Evolutionary conservation across 257 asterid species (phyloP), one percentile per base, ranked within the genome.

Genomic region (Scutellaria minor): DNA sequence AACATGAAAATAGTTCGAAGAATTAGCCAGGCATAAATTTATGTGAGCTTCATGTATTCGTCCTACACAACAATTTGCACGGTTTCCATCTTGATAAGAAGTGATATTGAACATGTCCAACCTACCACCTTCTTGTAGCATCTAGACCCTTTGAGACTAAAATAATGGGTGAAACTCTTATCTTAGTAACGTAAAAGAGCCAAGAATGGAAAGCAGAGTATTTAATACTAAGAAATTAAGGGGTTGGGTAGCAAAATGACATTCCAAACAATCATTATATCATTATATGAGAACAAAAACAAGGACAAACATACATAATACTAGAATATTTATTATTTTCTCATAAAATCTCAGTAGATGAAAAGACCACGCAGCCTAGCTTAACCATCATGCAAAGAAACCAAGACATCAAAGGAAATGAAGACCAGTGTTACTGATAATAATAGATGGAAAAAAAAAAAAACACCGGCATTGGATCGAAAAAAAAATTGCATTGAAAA

Each of bases 111-210:
- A 51, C 5, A 12, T 11, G 22, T 35, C 18, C 7, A 12, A 59
- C 64, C 57, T 47, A 46, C 39, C 20, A 35, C 9, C 11, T 59
- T 48, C 68, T 14, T 58, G 48, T 35, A 59, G 69, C 48, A 68
- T 1, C 37, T 31, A 31, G 37, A 31, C 37, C 37, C 37, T 61
- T 41, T 41, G 24, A 53, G 37, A 22, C 40, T 4, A 42, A 41
- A 52, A 11, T 20, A 57, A 52, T 61, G 60, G 69, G 15, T 59
- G 60, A 55, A 35, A 4, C 10, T 41, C 4, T 31, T 31, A 31
- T 31, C 37, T 31, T 31, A 31, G 5, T 31, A 4, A 31, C 4
- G 5, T 3, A 31, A 24, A 24, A 24, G 27, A 24, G 27, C 27
- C 27, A 24, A 24, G 1, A 31, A 31, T 31, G 37, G 37, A 31